A percentile compares a stretch with the other conserved stretches of the same genome.
phyloP scores from a whole-genome alignment of 495 filamentous ascomycete species.

The Aspergillus sparsus region DNA sequence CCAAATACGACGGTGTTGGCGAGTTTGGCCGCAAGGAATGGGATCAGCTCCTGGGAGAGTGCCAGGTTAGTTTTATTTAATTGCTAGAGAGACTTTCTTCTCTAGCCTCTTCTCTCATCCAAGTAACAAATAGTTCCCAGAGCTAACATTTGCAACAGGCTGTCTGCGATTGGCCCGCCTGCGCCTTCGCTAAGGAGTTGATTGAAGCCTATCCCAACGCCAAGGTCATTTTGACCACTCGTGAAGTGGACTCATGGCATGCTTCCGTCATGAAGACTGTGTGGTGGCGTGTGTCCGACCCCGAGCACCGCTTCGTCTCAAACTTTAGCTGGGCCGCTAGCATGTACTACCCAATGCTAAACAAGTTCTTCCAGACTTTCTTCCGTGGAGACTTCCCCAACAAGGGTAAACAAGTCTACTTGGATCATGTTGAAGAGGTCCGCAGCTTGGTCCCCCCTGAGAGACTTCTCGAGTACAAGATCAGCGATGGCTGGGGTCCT shows the following conservation, averaged over 20 bases:
- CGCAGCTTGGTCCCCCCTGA: constrained; percentile 48
- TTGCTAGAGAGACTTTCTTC: background rate
- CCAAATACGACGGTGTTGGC: constrained; percentile 63
- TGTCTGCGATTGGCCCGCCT: constrained; percentile 67
- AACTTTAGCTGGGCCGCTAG: constrained; percentile 57
- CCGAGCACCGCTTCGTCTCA: constrained; percentile 53
- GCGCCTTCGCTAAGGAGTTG: constrained; percentile 65
- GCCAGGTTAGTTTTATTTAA: constrained; percentile 42
- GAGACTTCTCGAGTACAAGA: constrained; percentile 62
- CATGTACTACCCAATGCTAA: constrained; percentile 62
- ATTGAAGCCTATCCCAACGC: constrained; percentile 71
- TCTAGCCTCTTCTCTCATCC: no score
- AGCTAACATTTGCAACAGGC: constrained; percentile 37
- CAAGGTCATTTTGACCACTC: constrained; percentile 64
- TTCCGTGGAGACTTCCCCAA: constrained; percentile 54
- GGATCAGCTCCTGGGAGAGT: constrained; percentile 67
- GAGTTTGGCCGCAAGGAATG: constrained; percentile 64
- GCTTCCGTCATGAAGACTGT: constrained; percentile 56
- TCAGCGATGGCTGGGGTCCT: constrained; percentile 66
- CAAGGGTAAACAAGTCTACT: constrained; percentile 54
- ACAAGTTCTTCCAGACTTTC: constrained; percentile 60
- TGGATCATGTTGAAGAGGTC: constrained; percentile 47
- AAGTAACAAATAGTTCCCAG: background rate
- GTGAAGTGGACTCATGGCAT: constrained; percentile 63
- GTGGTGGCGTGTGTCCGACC: constrained; percentile 55